Evolutionary conservation across 1,284 basidiomycete species (phyloP), one percentile per base, ranked within the genome.

Genomic region (Ustilago trichophora): DNA sequence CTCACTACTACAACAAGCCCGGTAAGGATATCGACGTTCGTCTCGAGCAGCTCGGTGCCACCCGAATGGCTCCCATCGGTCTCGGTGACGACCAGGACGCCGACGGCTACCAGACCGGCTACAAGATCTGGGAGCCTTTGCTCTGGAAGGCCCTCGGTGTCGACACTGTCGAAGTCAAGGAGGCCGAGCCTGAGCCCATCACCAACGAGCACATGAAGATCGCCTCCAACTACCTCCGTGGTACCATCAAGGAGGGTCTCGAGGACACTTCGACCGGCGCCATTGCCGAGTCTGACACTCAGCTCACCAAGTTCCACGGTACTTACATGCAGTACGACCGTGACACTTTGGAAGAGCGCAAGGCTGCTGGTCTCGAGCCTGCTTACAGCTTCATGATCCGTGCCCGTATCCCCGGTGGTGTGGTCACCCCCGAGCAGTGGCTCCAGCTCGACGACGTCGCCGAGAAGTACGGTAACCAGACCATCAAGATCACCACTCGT

Each of bases 151-250:
- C 89, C 1, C 85, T 98, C 32, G 93, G 95, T 50, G 93, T 98
- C 51, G 95, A 96, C 83, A 85, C 85, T 15, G 85, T 98, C 54
- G 91, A 96, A 82, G 88, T 98, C 26, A 88, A 85, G 32, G 96
- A 98, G 84, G 90, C 89, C 16, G 93, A 98, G 82, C 93, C 94
- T 2, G 94, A 98, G 80, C 88, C 92, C 2, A 95, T 99, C 83
- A 98, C 94, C 62, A 98, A 98, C 85, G 95, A 99, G 84, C 93
- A 98, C 84, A 98, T 98, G 87, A 99, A 98, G 85, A 95, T 93
- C 56, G 94, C 96, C 10, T 93, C 91, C 57, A 89, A 90, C 73
- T 98, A 91, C 84, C 86, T 98, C 31, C 91, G 95, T 55, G 95
- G 95, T 16, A 98, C 95, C 31, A 98, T 99, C 80, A 86, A 85